Conservation (phyloP, 768 basidiomycete species). For the Heimioporus sp. region DNA sequence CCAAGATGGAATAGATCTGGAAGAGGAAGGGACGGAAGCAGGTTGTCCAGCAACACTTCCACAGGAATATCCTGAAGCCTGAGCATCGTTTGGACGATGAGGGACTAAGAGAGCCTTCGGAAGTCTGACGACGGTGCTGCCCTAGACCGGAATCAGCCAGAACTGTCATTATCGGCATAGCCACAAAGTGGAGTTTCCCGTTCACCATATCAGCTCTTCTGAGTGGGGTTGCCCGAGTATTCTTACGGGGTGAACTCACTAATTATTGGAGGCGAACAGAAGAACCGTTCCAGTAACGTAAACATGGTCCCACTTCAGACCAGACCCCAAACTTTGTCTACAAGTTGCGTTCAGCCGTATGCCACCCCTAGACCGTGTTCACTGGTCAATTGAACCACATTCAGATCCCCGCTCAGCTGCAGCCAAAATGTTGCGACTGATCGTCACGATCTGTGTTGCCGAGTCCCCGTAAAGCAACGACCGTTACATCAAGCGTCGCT, state of each 20-base stretch:
- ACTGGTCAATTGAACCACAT: too few species aligned
- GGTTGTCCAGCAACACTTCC: constrained; percentile 75
- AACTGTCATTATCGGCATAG: constrained; percentile 21
- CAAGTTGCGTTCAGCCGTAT: too few species aligned
- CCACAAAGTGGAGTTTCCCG: constrained; percentile 5
- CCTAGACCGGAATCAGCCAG: constrained; percentile 11
- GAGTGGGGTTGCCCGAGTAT: too few species aligned
- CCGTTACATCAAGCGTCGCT: constrained; percentile 14
- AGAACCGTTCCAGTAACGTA: too few species aligned
- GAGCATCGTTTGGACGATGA: constrained; percentile 30
- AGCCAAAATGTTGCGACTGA: constrained; percentile 7
- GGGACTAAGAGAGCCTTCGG: not conserved
- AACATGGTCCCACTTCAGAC: too few species aligned
- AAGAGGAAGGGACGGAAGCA: constrained; percentile 57
- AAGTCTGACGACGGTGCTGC: not conserved
- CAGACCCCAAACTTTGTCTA: too few species aligned
- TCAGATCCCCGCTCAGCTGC: too few species aligned
- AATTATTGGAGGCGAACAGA: too few species aligned
- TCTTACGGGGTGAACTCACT: too few species aligned
- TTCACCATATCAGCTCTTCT: too few species aligned
- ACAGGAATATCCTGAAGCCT: constrained; percentile 57
- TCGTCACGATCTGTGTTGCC: constrained; percentile 1
- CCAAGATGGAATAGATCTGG: constrained; percentile 57
- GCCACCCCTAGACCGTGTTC: too few species aligned
- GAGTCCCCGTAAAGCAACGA: not conserved